Base-by-base conservation (phyloP, 2,329 filamentous ascomycete genomes). In the Fusarium nodosum region DNA sequence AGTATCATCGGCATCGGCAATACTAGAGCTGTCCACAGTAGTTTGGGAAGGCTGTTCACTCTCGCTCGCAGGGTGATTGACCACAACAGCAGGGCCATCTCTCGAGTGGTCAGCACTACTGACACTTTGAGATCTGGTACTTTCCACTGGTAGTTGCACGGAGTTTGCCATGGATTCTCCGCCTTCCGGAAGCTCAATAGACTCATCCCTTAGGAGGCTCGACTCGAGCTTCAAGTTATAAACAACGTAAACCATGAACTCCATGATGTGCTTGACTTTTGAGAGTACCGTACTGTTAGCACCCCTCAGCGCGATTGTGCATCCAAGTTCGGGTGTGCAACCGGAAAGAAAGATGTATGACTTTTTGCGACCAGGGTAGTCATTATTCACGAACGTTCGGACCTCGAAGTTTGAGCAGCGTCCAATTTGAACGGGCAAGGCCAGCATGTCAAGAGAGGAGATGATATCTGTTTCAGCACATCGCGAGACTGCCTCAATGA, bases 161-260 rank as follows among this genome's bases (percentile, higher is more conserved):
- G 84, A 74, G 51, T 76, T 83, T 77, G 80, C 76, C 64, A 80
- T 67, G 2, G 79, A 81, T 34, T 66, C 71, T 5, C 88, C 85
- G 11, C 85, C 82, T 30, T 87, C 85, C 2, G 94, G 94, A 24
- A 97, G 91, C 66, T 94, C 88, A 18, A 97, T 91, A 72, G 93
- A 97, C 74, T 97, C 94, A 77, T 99, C 96, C 54, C 93, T 88
- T 87, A 99, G 93, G 46, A 99, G 83, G 72, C 93, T 97, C 2
- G 96, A 97, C 80, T 99, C 96, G 16, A 99, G 86, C 77, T 97
- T 97, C 55, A 99, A 85, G 74, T 97, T 99, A 80, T 99, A 99
- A 15, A 98, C 94, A 22, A 99, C 97, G 73, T 98, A 99, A 38
- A 97, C 92, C 95, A 99, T 97, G 77, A 99, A 98, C 77, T 99